Evolutionary conservation across 2,329 filamentous ascomycete genomes (phyloP), one percentile per base, ranked within the genome.

Genomic region (Aplosporella prunicola): DNA sequence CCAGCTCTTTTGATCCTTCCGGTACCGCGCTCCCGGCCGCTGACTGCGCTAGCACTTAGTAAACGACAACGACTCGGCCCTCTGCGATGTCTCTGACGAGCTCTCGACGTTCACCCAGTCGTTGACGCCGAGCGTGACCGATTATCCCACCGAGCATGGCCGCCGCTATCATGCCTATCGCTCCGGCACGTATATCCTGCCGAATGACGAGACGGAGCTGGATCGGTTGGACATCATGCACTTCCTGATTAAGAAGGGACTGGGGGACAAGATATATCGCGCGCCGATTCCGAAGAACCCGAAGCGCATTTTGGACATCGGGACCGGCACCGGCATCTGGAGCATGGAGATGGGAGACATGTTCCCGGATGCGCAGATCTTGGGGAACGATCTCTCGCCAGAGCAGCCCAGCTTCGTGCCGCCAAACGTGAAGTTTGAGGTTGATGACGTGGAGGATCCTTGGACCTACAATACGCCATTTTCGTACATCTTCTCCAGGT

Each of bases 371-470:
- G 49, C 39, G 7, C 8, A 51, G 24, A 31, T 49, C 15, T 23
- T 48, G 20, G 45, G 47, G 13, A 50, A 51, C 36, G 69, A 73
- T 43, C 58, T 73, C 5, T 66, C 59, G 38, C 66, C 67, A 8
- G 64, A 68, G 26, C 68, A 73, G 46, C 68, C 67, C 2, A 56
- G 55, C 24, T 58, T 30, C 32, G 51, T 60, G 7, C 76, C 74
- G 11, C 65, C 70, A 9, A 80, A 80, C 48, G 64, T 74, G n/a
- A 64, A 63, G 6, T 79, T 79, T 56, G 61, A 77, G 41, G 66
- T 81, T 8, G 76, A 80, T 47, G 76, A 80, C 49, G 68, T 69
- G 34, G 73, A 78, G 44, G 64, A 69, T 23, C 59, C 68, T 9
- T 80, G 76, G 76, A 52, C 61, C 20, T 72, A 70, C 33, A 55